Base-by-base conservation (phyloP, 164 flowering plant species). In the Magnolia officinalis region DNA sequence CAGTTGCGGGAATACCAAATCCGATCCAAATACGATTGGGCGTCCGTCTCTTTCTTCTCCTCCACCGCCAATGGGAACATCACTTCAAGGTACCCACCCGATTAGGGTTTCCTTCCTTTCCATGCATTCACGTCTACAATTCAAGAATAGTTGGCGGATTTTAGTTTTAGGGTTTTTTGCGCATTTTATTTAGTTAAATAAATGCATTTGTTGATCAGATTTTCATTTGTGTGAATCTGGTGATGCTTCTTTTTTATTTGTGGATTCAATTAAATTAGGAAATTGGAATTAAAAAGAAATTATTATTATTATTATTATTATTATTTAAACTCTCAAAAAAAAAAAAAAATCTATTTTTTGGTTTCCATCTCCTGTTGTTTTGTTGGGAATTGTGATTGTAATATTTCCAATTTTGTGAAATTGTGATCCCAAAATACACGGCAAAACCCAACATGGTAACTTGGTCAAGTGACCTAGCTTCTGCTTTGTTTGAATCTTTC, bases 1-100 rank as follows among this genome's bases (percentile, higher is more conserved):
- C 97, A 95, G 86, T 83, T 95, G 63, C 82, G 96, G 73, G 98
- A 93, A 82, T 95, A 95, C 72, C 98, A 95, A 89, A 87, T 85
- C 85, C 90, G 97, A 82, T 91, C 98, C n/a, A 95, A 95, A 84
- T 87, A 91, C 73, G 97, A 95, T 24, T 95, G 95, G 97, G 90
- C 97, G 59, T 91, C 98, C 67, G 86, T 88, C 75, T 93, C 97
- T 16, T 90, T 93, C 81, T 91, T 95, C 85, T 87, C 97, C 21
- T 88, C 96, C 81, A 86, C 94, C 63, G 77, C 95, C 19, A 87
- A 78, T 86, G 52, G 81, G 76, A 87, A 78, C 85, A 58, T 81
- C 74, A 73, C 85, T 80, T 87, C 97, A 0, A 89, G 92, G 93
- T 91, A 82, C 4, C 65, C 16, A 49, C 8, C 24, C 50, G 4